Evolutionary conservation across 1,284 basidiomycete genomes (phyloP).

Genomic region (Moesziomyces antarcticus): DNA sequence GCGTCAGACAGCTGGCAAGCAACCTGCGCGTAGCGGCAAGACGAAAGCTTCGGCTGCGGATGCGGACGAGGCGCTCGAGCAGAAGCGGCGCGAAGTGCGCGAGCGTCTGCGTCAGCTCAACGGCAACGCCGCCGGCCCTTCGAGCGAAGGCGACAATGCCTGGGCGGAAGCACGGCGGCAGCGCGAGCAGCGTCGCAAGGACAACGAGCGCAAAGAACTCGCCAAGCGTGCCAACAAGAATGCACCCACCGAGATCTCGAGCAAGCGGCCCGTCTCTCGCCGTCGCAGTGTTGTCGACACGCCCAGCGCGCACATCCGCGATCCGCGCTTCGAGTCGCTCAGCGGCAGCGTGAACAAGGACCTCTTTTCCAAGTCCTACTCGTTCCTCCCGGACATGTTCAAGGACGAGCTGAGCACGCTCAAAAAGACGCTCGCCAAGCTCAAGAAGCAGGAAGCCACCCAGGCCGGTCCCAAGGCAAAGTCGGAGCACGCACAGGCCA

Average conservation of each 20-base stretch:
- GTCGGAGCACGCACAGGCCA: conserved; percentile 70
- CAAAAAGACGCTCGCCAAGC: conserved; percentile 77
- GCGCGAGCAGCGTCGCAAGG: conserved; percentile 20
- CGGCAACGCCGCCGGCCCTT: conserved; percentile 8
- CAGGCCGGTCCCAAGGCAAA: conserved; percentile 75
- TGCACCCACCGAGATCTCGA: conserved; percentile 87
- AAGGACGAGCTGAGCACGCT: conserved; percentile 77
- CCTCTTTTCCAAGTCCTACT: conserved; percentile 80
- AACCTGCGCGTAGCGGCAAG: conserved; percentile 12
- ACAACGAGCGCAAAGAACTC: conserved; percentile 33
- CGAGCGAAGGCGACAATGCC: conserved; percentile 5
- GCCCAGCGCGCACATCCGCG: conserved; percentile 76
- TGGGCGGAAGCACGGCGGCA: conserved; percentile 14
- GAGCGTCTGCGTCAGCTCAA: conserved; percentile 39
- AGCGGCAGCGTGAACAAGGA: conserved; percentile 77
- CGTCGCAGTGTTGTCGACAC: conserved; percentile 80
- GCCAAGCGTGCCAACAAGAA: conserved; percentile 82
- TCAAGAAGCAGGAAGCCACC: conserved; percentile 75
- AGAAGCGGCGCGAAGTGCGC: conserved; percentile 31
- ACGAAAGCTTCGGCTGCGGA: not conserved
- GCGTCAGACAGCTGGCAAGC: conserved; percentile 25
- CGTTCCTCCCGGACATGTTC: conserved; percentile 80
- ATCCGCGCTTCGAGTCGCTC: conserved; percentile 86
- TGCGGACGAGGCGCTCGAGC: conserved; percentile 28
- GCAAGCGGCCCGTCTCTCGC: conserved; percentile 86